Evolutionary conservation across 345 rosid genomes (phyloP).

Genomic region (Triadica sebifera): DNA sequence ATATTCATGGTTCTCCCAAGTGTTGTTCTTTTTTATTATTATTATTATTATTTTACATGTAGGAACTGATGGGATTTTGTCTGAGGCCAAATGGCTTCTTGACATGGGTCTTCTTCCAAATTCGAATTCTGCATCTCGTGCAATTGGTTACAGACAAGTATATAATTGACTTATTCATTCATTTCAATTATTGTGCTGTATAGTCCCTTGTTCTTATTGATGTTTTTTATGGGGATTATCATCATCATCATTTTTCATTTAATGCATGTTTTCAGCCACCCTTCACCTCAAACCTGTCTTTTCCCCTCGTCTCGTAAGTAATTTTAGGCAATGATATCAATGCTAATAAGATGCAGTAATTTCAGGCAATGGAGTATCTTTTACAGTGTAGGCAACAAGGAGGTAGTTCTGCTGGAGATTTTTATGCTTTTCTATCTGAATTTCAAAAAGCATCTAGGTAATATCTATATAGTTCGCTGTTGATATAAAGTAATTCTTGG

Average conservation of each 20-base stretch:
- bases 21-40: no score
- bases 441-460: constrained; percentile 93
- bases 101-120: constrained; percentile 78
- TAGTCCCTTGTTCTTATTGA: no score
- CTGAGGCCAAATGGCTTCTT: constrained; percentile 88
- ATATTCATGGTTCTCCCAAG: background rate
- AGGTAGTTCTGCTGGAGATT: constrained; percentile 66
- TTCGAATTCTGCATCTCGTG: constrained; percentile 83
- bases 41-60: constrained; percentile 7
- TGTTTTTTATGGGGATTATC: no score
- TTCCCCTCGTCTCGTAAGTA: background rate
- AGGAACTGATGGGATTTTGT: constrained; percentile 64
- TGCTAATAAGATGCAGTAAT: constrained; percentile 16
- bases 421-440: constrained; percentile 57
- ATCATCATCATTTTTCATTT: background rate
- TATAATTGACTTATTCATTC: background rate
- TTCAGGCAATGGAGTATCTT: constrained; percentile 85
- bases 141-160: constrained; percentile 93
- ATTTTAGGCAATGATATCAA: constrained; percentile 10
- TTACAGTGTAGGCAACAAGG: constrained; percentile 51
- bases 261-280: background rate
- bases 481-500: background rate
- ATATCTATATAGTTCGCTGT: constrained; percentile 6
- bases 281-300: background rate
- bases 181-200: background rate